Base-by-base conservation (phyloP, 1,284 basidiomycete genomes). In the Ceratobasidium sp. region DNA sequence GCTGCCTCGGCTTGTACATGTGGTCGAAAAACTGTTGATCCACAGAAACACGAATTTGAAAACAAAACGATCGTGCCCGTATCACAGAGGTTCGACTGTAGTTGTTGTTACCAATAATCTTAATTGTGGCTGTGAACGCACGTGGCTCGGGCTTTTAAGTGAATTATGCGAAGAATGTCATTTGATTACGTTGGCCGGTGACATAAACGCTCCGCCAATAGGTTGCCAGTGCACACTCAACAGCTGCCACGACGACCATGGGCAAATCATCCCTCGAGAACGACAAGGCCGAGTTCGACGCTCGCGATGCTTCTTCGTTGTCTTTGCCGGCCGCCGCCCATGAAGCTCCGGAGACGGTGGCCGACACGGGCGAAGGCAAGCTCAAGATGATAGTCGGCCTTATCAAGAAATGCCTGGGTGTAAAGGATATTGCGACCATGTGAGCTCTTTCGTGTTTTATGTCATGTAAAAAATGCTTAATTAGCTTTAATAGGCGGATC, bases 391-490 rank as follows among this genome's bases (percentile, higher is more conserved):
- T 97, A 69, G 87, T 96, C 13, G 91, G 92, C 82, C 89, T 97
- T 71, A 90, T 96, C 80, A 96, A 95, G 87, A 94, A 92, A 85
- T 96, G 90, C 82, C 88, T 96, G 26, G 92, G 95, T 17, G 95
- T 96, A 57, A 96, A 96, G 86, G 95, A 97, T 82, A 94, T 97
- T 79, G 95, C 95, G 80, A 89, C 94, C 48, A 94, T 97, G 95
- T 96, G 83, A 82, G 90, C 87, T 33, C 17, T n/a, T 80, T 50
- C n/a, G 59, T 61, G 65, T 62, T 42, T 62, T 38, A 15, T 38
- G 59, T 40, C 59, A n/a, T n/a, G n/a, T n/a, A n/a, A n/a, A n/a
- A n/a, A n/a, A n/a, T n/a, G n/a, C n/a, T n/a, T n/a, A n/a, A n/a
- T n/a, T n/a, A n/a, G n/a, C n/a, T n/a, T n/a, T 40, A 42, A 38